A percentile compares a stretch with the other conserved stretches of the same genome.
Conservation (phyloP, 2,329 filamentous ascomycete species). For the Penicillium hesseltinei region DNA sequence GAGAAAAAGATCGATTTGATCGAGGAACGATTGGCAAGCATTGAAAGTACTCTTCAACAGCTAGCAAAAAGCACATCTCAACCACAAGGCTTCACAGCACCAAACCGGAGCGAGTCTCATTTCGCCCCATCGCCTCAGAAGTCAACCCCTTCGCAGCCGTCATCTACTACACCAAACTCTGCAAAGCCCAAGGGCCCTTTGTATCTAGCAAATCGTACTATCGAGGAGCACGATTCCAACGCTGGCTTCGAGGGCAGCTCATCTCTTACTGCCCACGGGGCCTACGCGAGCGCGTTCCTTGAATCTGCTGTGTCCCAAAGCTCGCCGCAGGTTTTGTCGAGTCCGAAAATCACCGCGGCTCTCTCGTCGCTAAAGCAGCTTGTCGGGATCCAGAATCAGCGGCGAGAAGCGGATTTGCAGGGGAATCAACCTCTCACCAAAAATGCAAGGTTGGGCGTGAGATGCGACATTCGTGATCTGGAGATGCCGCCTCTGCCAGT, state of each 20-base stretch:
- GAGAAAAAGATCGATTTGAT: conserved; percentile 56
- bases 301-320: conserved; percentile 42
- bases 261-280: conserved; percentile 49
- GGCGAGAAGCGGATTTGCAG: conserved; percentile 22
- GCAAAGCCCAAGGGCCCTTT: conserved; percentile 6
- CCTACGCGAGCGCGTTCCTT: conserved; percentile 46
- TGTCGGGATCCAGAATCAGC: conserved; percentile 38
- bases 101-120: conserved; percentile 3
- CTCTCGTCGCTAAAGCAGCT: conserved; percentile 40
- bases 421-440: conserved; percentile 31
- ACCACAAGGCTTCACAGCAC: background rate
- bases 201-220: conserved; percentile 23
- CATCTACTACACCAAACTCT: conserved; percentile 3
- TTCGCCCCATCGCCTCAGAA: conserved; percentile 10
- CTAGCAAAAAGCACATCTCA: conserved; percentile 17
- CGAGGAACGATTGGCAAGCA: conserved; percentile 50
- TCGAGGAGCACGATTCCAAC: conserved; percentile 30
- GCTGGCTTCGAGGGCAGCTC: conserved; percentile 51
- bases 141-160: conserved; percentile 2
- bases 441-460: conserved; percentile 16
- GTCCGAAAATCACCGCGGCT: conserved; percentile 40
- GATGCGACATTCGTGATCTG: conserved; percentile 33
- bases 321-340: conserved; percentile 34
- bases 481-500: conserved; percentile 38
- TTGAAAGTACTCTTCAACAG: conserved; percentile 41